Conservation (phyloP, 2,329 filamentous ascomycete species). For the Didymella sp. region DNA sequence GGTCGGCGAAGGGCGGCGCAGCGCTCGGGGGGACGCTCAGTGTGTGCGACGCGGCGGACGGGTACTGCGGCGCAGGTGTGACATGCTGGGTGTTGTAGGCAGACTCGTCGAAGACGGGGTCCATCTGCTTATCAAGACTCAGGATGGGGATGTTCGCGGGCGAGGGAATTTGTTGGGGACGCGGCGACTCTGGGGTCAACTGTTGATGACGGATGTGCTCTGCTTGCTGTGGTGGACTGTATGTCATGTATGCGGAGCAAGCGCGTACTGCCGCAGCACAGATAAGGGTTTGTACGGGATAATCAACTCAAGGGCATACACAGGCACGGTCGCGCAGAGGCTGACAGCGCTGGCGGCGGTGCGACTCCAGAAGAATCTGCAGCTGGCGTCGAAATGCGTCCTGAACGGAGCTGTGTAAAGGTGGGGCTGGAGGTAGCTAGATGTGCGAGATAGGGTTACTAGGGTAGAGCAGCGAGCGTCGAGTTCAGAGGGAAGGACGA, state of each 20-base stretch:
- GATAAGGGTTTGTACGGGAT: slow-evolving; percentile 5
- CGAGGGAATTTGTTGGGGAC: slow-evolving; percentile 71
- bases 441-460: slow-evolving; percentile 18
- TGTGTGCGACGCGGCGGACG: slow-evolving; percentile 42
- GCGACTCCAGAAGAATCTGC: slow-evolving; percentile 7
- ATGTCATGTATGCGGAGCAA: slow-evolving; percentile 43
- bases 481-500: slow-evolving; percentile 10
- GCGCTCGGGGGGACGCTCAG: slow-evolving; percentile 37
- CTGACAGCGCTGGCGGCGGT: slow-evolving; percentile 11
- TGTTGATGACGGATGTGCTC: slow-evolving; percentile 69
- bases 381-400: slow-evolving; percentile 18
- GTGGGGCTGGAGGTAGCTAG: slow-evolving; percentile 19
- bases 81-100: slow-evolving; percentile 60
- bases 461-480: slow-evolving; percentile 10
- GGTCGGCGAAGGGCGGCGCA: slow-evolving; percentile 44
- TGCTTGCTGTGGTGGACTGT: slow-evolving; percentile 63
- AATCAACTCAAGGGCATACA: slow-evolving; percentile 12
- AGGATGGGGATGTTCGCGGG: slow-evolving; percentile 71
- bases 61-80: slow-evolving; percentile 42
- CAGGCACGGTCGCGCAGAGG: slow-evolving; percentile 17
- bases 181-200: slow-evolving; percentile 73
- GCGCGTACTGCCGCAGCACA: slow-evolving; percentile 25
- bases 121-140: slow-evolving; percentile 71
- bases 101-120: slow-evolving; percentile 73
- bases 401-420: slow-evolving; percentile 20